These are phyloP conservation scores for Microbotryum saponariae DNA, from an alignment of 1,284 basidiomycete species.

Conservation along the genomic window DNA sequence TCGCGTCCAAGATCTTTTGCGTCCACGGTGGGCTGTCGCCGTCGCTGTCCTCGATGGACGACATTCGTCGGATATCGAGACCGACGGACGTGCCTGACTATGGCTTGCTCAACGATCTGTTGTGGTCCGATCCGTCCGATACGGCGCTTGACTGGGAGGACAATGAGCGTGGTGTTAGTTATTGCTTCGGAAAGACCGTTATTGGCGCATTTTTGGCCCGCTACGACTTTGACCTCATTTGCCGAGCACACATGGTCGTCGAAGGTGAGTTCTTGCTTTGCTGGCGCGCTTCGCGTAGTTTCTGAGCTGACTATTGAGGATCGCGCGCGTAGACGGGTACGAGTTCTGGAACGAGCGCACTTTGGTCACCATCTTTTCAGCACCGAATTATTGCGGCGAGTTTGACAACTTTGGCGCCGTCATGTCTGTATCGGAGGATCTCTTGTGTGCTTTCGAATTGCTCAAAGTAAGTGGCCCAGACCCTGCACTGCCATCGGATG, in stretches of 20 bases:
- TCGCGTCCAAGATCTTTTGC: constrained; percentile 99
- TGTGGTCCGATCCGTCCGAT: constrained; percentile 98
- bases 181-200: constrained; percentile 96
- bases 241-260: constrained; percentile 99
- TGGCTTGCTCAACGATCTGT: constrained; percentile 89
- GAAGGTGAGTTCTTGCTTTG: constrained; percentile 48
- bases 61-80: constrained; percentile 94
- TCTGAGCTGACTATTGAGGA: no score
- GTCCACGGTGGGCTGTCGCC: constrained; percentile 97
- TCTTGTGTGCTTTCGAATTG: constrained; percentile 94
- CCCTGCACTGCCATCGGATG: not conserved
- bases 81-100: constrained; percentile 99
- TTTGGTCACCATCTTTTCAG: constrained; percentile 95
- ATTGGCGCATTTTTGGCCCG: constrained; percentile 69
- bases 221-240: constrained; percentile 96
- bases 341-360: constrained; percentile 99
- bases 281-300: not conserved
- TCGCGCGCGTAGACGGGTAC: constrained; percentile 54
- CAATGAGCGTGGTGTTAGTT: constrained; percentile 98
- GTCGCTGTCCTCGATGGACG: constrained; percentile 96
- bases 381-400: constrained; percentile 93
- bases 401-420: constrained; percentile 94
- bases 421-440: constrained; percentile 86
- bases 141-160: constrained; percentile 99
- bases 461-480: constrained; percentile 52